These are phyloP conservation scores for Taphrina pruni DNA, from an alignment of 1,139 yeast species.

Conservation along the genomic window DNA sequence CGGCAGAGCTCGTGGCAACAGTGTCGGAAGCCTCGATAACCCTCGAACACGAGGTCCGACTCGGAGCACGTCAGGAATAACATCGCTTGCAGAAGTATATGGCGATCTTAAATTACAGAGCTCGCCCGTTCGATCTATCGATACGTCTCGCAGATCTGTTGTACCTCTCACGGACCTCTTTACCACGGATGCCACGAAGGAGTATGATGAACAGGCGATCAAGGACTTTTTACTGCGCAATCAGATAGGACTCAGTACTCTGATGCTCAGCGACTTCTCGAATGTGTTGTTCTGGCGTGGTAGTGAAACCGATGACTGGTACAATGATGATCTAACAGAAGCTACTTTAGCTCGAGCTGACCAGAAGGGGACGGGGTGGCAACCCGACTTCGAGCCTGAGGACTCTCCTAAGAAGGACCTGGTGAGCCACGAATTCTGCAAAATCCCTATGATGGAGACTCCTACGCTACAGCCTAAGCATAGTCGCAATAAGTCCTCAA, in stretches of 20 bases:
- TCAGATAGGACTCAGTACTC: constrained; percentile 9
- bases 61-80: background rate
- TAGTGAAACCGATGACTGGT: constrained; percentile 38
- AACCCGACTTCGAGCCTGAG: background rate
- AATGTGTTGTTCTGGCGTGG: constrained; percentile 23
- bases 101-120: background rate
- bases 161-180: background rate
- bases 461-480: constrained; percentile 11
- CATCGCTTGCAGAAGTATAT: background rate
- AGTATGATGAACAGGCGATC: constrained; percentile 13
- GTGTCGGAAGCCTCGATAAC: constrained; percentile 30
- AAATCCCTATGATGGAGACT: background rate
- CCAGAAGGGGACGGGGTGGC: background rate
- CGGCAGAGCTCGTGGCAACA: constrained; percentile 28
- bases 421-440: background rate
- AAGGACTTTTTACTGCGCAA: constrained; percentile 27
- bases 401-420: background rate
- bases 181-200: background rate
- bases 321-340: constrained; percentile 24
- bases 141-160: background rate
- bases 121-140: constrained; percentile 7
- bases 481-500: constrained; percentile 12
- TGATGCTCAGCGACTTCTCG: constrained; percentile 30
- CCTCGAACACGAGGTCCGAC: constrained; percentile 6
- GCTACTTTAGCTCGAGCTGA: constrained; percentile 6